Evolutionary conservation across 805 yeast genomes (phyloP), one percentile per base, ranked within the genome.

Genomic region (Metschnikowia bowlesiae): DNA sequence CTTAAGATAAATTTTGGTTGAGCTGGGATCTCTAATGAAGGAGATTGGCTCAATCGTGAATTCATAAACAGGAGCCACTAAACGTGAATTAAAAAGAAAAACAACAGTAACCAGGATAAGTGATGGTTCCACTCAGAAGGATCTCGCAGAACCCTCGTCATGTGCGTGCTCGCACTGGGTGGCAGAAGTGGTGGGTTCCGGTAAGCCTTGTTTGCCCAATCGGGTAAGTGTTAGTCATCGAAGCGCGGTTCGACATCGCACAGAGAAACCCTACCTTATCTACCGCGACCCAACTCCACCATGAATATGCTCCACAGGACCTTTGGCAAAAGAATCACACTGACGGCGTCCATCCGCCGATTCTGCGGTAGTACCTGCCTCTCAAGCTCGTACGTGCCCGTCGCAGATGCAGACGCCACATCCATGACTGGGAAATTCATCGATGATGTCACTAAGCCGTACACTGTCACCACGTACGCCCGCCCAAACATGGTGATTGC

Each of bases 401-500:
- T 53, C 32, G 60, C 65, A 11, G 72, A 68, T 49, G 70, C 74
- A n/a, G 48, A 58, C 3, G 62, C 62, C 10, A 55, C 57, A 18
- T 62, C 75, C 11, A 64, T 64, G 36, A 70, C 73, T 7, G 73
- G 71, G 3, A 62, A 70, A 54, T 73, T 62, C 57, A 71, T 84
- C 43, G 67, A 69, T 28, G 75, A 75, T 18, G 70, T 74, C 47
- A 74, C 75, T 39, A 66, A 71, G 46, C 81, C 79, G 8, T 84
- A 71, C 63, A 76, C 84, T 8, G 91, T 85, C 8, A 83, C 94
- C 5, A 88, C 96, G 0, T 89, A 89, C 62, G 79, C 90, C 9
- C 81, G 91, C 61, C 96, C 96, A 10, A 75, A 82, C 42, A 67
- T 90, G 45, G 87, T 89, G 14, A 75, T 92, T 50, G 82, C 85